Base-by-base conservation (phyloP, 805 yeast species). In the Ascoidea rubescens region DNA sequence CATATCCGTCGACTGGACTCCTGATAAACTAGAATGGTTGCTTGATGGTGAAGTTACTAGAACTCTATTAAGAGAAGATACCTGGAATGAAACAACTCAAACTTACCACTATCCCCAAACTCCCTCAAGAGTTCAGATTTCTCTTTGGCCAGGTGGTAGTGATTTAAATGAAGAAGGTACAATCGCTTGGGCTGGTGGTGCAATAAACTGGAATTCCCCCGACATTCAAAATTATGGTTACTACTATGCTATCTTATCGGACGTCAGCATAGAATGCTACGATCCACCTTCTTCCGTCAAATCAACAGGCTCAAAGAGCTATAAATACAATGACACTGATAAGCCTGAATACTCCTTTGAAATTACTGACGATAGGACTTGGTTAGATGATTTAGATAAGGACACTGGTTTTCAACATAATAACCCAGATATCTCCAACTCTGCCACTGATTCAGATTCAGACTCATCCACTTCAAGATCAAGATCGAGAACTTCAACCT, bases 161-260 rank as follows among this genome's bases (percentile, higher is more conserved):
- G 56, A 74, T 7, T 60, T 71, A 33, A 75, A 73, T 60, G 77
- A 75, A 28, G 57, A 60, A 31, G 90, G 90, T 71, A 83, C 89
- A 12, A 72, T 77, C 55, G 84, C 73, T 53, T 89, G 90, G 90
- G 86, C 96, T 44, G 96, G 96, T 68, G 97, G 97, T 69, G 71
- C 57, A 32, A 79, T 90, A 55, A 72, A 87, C 70, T 90, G 97
- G 97, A 67, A 83, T 64, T 75, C 90, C 12, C 64, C 72, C 3
- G 96, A 88, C 66, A 77, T 89, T 54, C 60, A 71, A 55, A 71
- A 84, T 53, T 77, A 82, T 50, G 96, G 97, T n/a, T 90, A 89
- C 71, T 83, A 78, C 70, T 87, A 80, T 64, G 81, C 85, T 31
- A 72, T 76, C 54, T 60, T 90, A 48, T 71, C 80, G 60, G 73